phyloP scores from a whole-genome alignment of 176 grass and related monocot genomes.

The Ensete glaucum region DNA sequence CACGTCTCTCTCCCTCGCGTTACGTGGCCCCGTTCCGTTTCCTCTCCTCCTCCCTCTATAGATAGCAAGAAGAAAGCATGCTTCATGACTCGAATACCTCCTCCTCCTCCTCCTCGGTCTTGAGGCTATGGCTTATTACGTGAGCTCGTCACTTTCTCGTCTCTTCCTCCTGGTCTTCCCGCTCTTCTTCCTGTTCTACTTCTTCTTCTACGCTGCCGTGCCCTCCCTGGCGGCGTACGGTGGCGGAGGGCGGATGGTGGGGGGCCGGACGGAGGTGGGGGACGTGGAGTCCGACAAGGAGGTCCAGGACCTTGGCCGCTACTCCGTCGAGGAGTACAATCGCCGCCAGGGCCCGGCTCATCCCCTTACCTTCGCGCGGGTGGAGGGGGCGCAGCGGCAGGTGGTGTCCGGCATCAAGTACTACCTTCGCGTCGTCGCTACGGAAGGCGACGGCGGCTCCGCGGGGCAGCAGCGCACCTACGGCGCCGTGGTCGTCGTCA shows the following conservation, averaged over 20 bases:
- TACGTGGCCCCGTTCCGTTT: constrained; percentile 15
- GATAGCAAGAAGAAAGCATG: too few relatives aligned
- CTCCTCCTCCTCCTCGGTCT: too few relatives aligned
- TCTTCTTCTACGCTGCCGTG: background rate
- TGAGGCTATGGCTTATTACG: too few relatives aligned
- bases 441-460: constrained; percentile 15
- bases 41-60: background rate
- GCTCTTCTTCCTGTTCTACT: background rate
- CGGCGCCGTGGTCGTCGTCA: constrained; percentile 56
- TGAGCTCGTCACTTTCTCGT: too few relatives aligned
- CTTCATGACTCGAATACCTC: too few relatives aligned
- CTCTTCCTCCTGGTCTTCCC: constrained; percentile 22
- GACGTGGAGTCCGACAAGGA: constrained; percentile 54
- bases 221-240: background rate
- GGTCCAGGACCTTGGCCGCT: constrained; percentile 75
- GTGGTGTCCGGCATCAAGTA: constrained; percentile 92
- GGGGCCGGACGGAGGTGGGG: constrained; percentile 40
- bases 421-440: constrained; percentile 53
- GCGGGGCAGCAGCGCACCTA: constrained; percentile 23
- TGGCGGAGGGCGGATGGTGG: constrained; percentile 46
- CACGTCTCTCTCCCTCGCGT: too few relatives aligned
- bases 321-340: constrained; percentile 75
- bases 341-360: background rate
- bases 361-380: constrained; percentile 45
- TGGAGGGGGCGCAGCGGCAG: constrained; percentile 66